Evolutionary conservation across 1,139 yeast species (phyloP).

Genomic region (Geotrichum carabidarum): DNA sequence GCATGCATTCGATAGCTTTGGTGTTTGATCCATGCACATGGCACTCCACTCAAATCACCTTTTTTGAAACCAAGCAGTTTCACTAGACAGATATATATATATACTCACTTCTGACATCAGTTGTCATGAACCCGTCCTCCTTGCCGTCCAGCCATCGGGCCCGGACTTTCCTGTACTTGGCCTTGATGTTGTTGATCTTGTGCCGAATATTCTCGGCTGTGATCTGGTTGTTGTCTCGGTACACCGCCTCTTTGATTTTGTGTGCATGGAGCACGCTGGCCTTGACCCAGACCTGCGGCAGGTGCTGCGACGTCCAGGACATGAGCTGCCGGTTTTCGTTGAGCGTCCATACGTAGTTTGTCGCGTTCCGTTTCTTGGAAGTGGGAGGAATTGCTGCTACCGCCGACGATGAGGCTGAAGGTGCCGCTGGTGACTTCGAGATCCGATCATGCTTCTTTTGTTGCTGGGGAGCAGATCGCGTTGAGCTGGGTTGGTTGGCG

Average conservation of each 20-base stretch:
- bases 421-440: not conserved
- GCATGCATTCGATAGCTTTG: not conserved
- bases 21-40: no score
- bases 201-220: slow-evolving; percentile 18
- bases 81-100: no score
- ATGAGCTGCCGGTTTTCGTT: slow-evolving; percentile 11
- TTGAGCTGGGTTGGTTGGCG: no score
- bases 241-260: slow-evolving; percentile 12
- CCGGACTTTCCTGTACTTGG: slow-evolving; percentile 13
- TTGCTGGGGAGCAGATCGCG: no score
- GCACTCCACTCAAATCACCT: no score
- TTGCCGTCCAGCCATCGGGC: slow-evolving; percentile 6
- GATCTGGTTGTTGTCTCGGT: slow-evolving; percentile 9
- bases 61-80: no score
- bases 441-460: no score
- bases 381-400: not conserved
- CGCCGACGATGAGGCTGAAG: not conserved
- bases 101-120: slow-evolving; percentile 3
- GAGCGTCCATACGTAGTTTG: slow-evolving; percentile 18
- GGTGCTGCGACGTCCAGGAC: slow-evolving; percentile 10
- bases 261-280: slow-evolving; percentile 16
- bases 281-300: slow-evolving; percentile 18
- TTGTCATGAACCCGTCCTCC: not conserved
- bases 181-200: slow-evolving; percentile 17
- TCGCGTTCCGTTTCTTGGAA: slow-evolving; percentile 10